Percentiles rank a stretch among this genome's conserved stretches.
These are phyloP conservation scores for Tetraselmis chui DNA, from an alignment of 139 green algal species.

Conservation along the genomic window DNA sequence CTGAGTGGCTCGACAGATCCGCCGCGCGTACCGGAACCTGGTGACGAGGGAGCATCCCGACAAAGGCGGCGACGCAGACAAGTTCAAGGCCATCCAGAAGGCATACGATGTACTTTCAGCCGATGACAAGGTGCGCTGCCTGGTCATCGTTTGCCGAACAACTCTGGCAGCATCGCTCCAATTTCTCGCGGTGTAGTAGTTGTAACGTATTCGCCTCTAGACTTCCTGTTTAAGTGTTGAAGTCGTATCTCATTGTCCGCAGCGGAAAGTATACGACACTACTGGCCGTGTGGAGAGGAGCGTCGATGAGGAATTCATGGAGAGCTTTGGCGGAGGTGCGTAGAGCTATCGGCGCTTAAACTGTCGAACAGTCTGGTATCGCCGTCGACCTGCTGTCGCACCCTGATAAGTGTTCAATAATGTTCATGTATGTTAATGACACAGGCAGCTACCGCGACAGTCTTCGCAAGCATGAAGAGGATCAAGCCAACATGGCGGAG, in stretches of 20 bases:
- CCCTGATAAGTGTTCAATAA: too few species aligned
- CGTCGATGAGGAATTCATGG: constrained; percentile 74
- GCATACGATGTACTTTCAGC: constrained; percentile 65
- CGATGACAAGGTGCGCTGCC: constrained; percentile 35
- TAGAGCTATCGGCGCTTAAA: too few species aligned
- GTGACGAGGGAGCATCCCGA: constrained; percentile 42
- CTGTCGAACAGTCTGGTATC: too few species aligned
- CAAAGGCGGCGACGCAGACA: constrained; percentile 53
- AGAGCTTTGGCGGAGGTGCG: constrained; percentile 63
- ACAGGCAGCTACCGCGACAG: constrained; percentile 36
- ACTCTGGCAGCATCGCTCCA: too few species aligned
- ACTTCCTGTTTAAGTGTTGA: too few species aligned
- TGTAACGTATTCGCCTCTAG: too few species aligned
- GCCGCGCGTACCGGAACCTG: constrained; percentile 49
- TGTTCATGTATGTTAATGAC: too few species aligned
- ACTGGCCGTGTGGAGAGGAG: constrained; percentile 59
- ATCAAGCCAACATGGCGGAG: constrained; percentile 45
- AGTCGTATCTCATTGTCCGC: constrained; percentile 9
- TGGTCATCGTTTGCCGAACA: too few species aligned
- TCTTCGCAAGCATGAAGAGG: constrained; percentile 16
- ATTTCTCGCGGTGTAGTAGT: too few species aligned
- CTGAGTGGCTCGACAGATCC: constrained; percentile 35
- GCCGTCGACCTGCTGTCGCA: too few species aligned
- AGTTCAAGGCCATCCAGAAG: constrained; percentile 41
- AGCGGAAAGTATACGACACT: constrained; percentile 61